phyloP scores from a whole-genome alignment of 2,329 filamentous ascomycete species.

The Myriosclerotinia curreyana region DNA sequence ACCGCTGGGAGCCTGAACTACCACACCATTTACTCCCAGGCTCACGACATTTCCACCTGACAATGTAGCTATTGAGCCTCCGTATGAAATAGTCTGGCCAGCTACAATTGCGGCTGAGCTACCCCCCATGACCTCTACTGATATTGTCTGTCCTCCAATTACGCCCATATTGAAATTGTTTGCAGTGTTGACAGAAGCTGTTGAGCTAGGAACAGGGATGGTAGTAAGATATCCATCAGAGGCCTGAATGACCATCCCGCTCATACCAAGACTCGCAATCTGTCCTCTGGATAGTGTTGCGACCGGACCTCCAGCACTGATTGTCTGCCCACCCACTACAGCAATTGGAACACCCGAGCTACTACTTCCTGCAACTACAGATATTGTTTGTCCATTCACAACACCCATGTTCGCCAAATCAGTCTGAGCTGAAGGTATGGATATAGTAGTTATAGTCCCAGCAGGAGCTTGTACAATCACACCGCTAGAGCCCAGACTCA shows the following conservation, averaged over 20 bases:
- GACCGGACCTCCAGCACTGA: slow-evolving; percentile 20
- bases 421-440: not conserved
- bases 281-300: slow-evolving; percentile 21
- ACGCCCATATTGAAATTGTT: not conserved
- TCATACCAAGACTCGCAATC: slow-evolving; percentile 23
- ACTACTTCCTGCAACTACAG: slow-evolving; percentile 14
- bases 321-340: slow-evolving; percentile 20
- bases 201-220: slow-evolving; percentile 10
- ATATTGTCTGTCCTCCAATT: not conserved
- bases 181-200: not conserved
- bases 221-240: slow-evolving; percentile 23
- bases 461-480: slow-evolving; percentile 23
- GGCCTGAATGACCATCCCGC: slow-evolving; percentile 23
- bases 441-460: slow-evolving; percentile 23
- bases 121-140: not conserved
- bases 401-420: not conserved
- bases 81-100: slow-evolving; percentile 23
- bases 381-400: slow-evolving; percentile 21
- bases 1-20: slow-evolving; percentile 26
- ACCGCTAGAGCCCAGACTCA: slow-evolving; percentile 23
- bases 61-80: slow-evolving; percentile 24
- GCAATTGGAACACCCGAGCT: not conserved
- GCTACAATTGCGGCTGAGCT: slow-evolving; percentile 21
- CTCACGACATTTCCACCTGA: slow-evolving; percentile 20
- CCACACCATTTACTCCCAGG: slow-evolving; percentile 23